Evolutionary conservation across 2,329 filamentous ascomycete species (phyloP).

Genomic region (Meredithiella fracta): DNA sequence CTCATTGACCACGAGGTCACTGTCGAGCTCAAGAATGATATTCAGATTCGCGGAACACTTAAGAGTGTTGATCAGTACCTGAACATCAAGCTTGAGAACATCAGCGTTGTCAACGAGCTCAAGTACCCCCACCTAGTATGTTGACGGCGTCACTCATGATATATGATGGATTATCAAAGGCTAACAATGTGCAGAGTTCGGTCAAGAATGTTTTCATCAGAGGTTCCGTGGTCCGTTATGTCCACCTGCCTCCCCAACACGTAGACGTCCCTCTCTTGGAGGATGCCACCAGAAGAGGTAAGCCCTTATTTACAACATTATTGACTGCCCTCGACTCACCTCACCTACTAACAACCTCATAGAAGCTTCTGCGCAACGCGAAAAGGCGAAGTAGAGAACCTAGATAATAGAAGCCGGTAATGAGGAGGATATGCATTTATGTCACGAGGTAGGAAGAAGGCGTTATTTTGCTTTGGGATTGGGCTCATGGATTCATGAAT

Average conservation of each 20-base stretch:
- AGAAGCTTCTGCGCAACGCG: slow-evolving; percentile 43
- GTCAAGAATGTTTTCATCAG: slow-evolving; percentile 95
- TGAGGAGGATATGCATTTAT: slow-evolving; percentile 3
- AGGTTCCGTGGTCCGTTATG: slow-evolving; percentile 82
- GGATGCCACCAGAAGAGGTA: slow-evolving; percentile 79
- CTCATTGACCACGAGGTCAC: slow-evolving; percentile 95
- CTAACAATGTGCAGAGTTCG: slow-evolving; percentile 34
- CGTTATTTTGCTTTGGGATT: slow-evolving; percentile 4
- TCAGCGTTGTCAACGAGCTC: slow-evolving; percentile 78
- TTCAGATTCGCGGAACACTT: slow-evolving; percentile 83
- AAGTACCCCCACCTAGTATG: slow-evolving; percentile 83
- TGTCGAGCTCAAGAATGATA: slow-evolving; percentile 98
- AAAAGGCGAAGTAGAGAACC: slow-evolving; percentile 34
- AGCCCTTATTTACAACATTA: slow-evolving; percentile 16
- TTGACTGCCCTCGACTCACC: neutral
- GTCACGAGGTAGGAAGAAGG: neutral
- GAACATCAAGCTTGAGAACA: slow-evolving; percentile 97
- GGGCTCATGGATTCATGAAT: neutral
- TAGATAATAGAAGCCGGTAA: neutral
- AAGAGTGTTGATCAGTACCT: slow-evolving; percentile 98
- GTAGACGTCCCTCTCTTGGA: slow-evolving; percentile 79
- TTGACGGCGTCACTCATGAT: slow-evolving; percentile 5
- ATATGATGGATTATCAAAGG: neutral
- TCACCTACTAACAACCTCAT: slow-evolving; percentile 11
- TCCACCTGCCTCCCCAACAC: slow-evolving; percentile 65